A percentile compares a stretch with the other conserved stretches of the same genome.
Evolutionary conservation across 2,329 filamentous ascomycete genomes (phyloP).

Genomic region (Coccinonectria pachysandricola): DNA sequence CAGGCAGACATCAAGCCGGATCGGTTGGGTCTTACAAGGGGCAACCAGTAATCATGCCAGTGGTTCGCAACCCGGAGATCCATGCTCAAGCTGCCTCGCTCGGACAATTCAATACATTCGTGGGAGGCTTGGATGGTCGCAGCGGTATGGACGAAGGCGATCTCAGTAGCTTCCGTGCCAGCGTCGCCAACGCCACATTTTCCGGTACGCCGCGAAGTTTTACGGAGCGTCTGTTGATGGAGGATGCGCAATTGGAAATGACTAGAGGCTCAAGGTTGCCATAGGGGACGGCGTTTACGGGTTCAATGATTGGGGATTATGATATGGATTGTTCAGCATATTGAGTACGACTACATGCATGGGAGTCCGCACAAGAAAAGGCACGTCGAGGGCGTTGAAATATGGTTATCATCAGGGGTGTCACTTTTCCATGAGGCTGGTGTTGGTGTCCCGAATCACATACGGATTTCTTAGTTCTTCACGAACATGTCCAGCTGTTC

Average conservation of each 20-base stretch:
- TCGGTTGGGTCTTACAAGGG: conserved; percentile 46
- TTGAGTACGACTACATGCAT: conserved; percentile 10
- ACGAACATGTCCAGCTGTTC: no score
- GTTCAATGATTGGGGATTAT: conserved; percentile 15
- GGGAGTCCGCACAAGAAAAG: conserved; percentile 13
- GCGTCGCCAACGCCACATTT: conserved; percentile 29
- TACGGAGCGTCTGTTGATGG: conserved; percentile 38
- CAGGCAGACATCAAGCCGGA: conserved; percentile 26
- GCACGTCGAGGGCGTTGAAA: conserved; percentile 21
- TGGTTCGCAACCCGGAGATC: conserved; percentile 39
- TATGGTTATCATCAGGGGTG: conserved; percentile 12
- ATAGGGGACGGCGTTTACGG: conserved; percentile 8
- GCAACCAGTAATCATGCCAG: conserved; percentile 39
- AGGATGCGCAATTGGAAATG: conserved; percentile 30
- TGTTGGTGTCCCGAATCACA: conserved; percentile 4
- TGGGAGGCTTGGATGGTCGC: conserved; percentile 42
- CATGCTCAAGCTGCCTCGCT: conserved; percentile 38
- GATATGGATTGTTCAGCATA: conserved; percentile 11
- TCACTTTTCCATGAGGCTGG: conserved; percentile 8
- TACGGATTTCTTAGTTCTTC: no score
- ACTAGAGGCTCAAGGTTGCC: conserved; percentile 10
- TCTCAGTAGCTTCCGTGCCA: conserved; percentile 33
- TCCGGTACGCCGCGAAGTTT: conserved; percentile 36
- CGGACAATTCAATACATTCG: conserved; percentile 39
- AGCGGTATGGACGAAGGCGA: conserved; percentile 37